Evolutionary conservation across 805 yeast genomes (phyloP).

Genomic region (Dipodascus albidus): DNA sequence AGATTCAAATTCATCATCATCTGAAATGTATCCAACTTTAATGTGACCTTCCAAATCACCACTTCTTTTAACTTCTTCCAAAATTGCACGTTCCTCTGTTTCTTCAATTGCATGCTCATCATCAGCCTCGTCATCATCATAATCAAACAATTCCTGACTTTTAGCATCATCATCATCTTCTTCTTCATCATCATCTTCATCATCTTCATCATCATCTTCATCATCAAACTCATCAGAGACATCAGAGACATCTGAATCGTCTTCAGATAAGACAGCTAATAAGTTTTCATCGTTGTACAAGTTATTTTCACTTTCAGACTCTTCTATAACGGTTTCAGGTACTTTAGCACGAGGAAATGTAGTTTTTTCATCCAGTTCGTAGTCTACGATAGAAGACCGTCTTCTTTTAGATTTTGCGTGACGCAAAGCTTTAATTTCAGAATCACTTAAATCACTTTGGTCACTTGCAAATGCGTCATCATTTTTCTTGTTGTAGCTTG

Average conservation of each 20-base stretch:
- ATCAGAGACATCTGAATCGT: constrained; percentile 33
- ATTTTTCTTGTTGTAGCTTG: constrained; percentile 28
- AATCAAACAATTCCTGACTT: constrained; percentile 14
- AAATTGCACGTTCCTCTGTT: constrained; percentile 31
- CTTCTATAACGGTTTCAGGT: constrained; percentile 56
- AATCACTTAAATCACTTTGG: constrained; percentile 17
- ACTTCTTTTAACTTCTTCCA: constrained; percentile 17
- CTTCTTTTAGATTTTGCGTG: constrained; percentile 29
- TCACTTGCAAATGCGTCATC: constrained; percentile 35
- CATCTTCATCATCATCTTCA: no score
- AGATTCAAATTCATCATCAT: constrained; percentile 19
- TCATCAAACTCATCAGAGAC: constrained; percentile 26
- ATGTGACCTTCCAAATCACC: constrained; percentile 12
- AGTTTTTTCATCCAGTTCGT: constrained; percentile 25
- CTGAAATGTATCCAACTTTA: constrained; percentile 20
- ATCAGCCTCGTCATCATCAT: constrained; percentile 18
- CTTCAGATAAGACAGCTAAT: constrained; percentile 19
- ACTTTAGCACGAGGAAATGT: constrained; percentile 27
- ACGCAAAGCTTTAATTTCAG: constrained; percentile 23
- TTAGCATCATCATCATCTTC: constrained; percentile 25
- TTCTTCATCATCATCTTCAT: constrained; percentile 24
- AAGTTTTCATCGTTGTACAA: constrained; percentile 12
- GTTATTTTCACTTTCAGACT: constrained; percentile 18
- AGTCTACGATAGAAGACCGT: constrained; percentile 9
- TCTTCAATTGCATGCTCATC: constrained; percentile 25